phyloP scores from a whole-genome alignment of 2,329 filamentous ascomycete genomes.

The Madurella fahalii region DNA sequence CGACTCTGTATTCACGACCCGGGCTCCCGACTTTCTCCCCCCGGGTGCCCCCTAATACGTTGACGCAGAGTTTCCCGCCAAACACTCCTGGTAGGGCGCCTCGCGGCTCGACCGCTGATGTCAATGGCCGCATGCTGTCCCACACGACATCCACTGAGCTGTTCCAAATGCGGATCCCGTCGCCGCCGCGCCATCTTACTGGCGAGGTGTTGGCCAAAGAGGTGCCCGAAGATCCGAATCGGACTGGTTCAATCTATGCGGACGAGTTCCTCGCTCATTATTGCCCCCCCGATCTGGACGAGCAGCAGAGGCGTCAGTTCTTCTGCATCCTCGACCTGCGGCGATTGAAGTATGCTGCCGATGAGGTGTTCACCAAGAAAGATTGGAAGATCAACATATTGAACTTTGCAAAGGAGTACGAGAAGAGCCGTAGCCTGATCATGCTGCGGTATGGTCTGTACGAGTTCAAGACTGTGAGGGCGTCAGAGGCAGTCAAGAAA shows the following conservation, averaged over 20 bases:
- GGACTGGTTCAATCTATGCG: constrained; percentile 54
- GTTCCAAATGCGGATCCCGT: constrained; percentile 56
- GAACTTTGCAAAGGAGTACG: constrained; percentile 61
- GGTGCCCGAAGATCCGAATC: constrained; percentile 49
- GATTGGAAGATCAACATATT: constrained; percentile 60
- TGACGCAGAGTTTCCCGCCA: constrained; percentile 46
- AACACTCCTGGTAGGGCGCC: constrained; percentile 42
- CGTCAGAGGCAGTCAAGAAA: constrained; percentile 53
- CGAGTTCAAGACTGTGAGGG: constrained; percentile 59
- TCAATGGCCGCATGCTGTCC: constrained; percentile 46
- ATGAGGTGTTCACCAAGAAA: constrained; percentile 57
- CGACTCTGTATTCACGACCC: constrained; percentile 27
- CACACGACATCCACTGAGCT: constrained; percentile 48
- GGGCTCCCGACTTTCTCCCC: constrained; percentile 40
- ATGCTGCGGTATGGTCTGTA: constrained; percentile 59
- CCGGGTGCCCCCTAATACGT: constrained; percentile 40
- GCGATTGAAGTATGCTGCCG: constrained; percentile 57
- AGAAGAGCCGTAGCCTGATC: constrained; percentile 59
- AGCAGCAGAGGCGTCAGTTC: constrained; percentile 57
- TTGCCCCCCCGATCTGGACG: constrained; percentile 54
- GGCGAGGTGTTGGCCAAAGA: constrained; percentile 52
- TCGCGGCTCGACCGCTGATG: constrained; percentile 44
- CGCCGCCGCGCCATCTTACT: constrained; percentile 52
- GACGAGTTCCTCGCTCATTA: constrained; percentile 56
- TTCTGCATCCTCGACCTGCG: constrained; percentile 60